Evolutionary conservation across 257 asterid species (phyloP), one percentile per base, ranked within the genome.

Genomic region (Solanum piurae): DNA sequence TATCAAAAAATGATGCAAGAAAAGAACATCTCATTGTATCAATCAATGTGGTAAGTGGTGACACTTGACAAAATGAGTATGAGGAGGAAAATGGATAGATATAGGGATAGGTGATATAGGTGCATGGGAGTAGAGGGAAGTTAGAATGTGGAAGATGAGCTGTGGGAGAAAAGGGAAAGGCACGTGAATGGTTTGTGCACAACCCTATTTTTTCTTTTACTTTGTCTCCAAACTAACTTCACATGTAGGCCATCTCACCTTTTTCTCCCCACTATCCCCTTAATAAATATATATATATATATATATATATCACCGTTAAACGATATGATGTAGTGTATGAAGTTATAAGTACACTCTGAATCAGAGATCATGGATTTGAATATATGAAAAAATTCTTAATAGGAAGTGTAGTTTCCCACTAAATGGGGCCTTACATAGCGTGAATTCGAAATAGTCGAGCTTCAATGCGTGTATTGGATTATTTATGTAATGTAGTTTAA

Each of bases 171-270:
- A 90, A 91, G 93, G 93, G 85, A 76, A 79, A 87, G 92, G 91
- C 98, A 95, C 92, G 98, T 95, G 98, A 93, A 93, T 80, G 94
- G 96, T 92, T 92, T 89, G 40, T 86, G 93, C 95, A 94, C 88
- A 91, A 93, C 88, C 92, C 92, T 86, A 21, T 68, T 71, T 86
- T 46, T 87, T 75, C 87, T 88, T 87, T 91, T 90, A 87, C 96
- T 92, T 94, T 93, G 94, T 94, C 95, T 88, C 88, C 94, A 93
- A 93, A 91, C 92, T 87, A 90, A 80, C 87, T 91, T 91, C 98
- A 94, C 96, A 93, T 95, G 97, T 91, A 87, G 92, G 91, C 86
- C 94, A 89, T 90, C 76, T 75, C 84, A 46, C 58, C 83, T 83
- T 40, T 87, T 77, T 31, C 52, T 68, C 62, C 23, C 62, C 62